phyloP scores from a whole-genome alignment of 202 grass and related monocot species.

The Brachypodium distachyon region DNA sequence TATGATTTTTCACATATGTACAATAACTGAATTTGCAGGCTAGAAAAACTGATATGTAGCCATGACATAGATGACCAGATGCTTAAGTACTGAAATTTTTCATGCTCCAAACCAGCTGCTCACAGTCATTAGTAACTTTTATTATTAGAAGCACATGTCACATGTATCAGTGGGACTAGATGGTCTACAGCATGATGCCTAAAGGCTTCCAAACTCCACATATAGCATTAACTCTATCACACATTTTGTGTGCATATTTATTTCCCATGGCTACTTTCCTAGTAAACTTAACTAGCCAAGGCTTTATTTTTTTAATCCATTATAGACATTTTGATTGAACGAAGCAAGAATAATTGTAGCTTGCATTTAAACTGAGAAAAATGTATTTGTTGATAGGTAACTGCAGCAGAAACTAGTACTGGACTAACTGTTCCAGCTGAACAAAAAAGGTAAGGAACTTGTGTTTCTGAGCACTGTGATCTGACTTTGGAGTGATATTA shows the following conservation, averaged over 20 bases:
- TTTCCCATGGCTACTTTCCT: neutral
- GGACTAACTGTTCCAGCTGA: slow-evolving; percentile 11
- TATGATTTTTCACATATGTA: neutral
- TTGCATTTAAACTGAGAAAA: neutral
- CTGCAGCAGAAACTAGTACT: neutral
- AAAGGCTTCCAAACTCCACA: neutral
- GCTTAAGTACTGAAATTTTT: neutral
- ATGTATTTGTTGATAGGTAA: slow-evolving; percentile 30
- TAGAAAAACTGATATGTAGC: neutral
- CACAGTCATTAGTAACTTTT: neutral
- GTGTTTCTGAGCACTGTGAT: neutral
- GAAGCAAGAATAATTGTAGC: neutral
- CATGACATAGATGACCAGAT: neutral
- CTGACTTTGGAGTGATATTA: neutral
- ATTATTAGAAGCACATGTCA: neutral
- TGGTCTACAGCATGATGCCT: neutral
- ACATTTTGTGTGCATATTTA: neutral
- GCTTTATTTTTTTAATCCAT: too few species aligned
- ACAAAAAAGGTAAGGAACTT: slow-evolving; percentile 27
- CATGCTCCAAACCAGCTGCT: neutral
- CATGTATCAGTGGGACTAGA: neutral
- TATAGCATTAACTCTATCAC: neutral
- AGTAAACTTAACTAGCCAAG: neutral
- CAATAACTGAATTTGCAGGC: neutral
- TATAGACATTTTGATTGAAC: neutral